Conservation (phyloP, 371 early-diverging fungal species). For the Haplosporangium sp. region DNA sequence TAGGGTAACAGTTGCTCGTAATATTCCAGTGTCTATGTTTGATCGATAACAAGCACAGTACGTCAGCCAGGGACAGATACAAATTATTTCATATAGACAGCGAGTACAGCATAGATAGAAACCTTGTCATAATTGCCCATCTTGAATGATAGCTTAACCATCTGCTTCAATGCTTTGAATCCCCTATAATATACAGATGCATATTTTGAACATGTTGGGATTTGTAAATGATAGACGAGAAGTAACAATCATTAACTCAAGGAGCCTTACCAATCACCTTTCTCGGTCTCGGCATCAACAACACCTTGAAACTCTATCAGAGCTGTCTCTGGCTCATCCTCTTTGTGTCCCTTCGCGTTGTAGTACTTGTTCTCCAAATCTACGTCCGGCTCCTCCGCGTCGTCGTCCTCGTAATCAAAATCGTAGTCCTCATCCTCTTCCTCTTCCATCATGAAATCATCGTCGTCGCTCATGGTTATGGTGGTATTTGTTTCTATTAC, state of each 20-base stretch:
- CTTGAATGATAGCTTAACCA: conserved; percentile 88
- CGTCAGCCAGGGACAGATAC: background rate
- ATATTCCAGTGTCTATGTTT: conserved; percentile 73
- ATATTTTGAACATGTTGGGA: background rate
- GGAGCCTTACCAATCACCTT: conserved; percentile 82
- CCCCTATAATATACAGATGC: conserved; percentile 73
- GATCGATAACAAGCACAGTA: background rate
- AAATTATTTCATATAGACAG: background rate
- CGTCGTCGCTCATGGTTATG: conserved; percentile 62
- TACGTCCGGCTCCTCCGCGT: conserved; percentile 87
- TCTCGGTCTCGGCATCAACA: conserved; percentile 84
- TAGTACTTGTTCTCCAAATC: conserved; percentile 96
- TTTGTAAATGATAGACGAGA: background rate
- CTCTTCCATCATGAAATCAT: conserved; percentile 66
- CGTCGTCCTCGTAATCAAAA: conserved; percentile 93
- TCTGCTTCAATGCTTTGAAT: conserved; percentile 95
- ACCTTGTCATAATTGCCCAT: conserved; percentile 75
- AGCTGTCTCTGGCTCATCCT: conserved; percentile 86
- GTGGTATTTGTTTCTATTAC: background rate
- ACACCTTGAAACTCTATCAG: conserved; percentile 85
- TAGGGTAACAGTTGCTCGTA: conserved; percentile 86
- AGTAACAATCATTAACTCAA: background rate
- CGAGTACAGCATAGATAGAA: background rate
- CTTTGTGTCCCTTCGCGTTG: conserved; percentile 92
- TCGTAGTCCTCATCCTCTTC: conserved; percentile 79